These are phyloP conservation scores for Reutealis trisperma DNA, from an alignment of 345 rosid genomes.

Conservation along the genomic window DNA sequence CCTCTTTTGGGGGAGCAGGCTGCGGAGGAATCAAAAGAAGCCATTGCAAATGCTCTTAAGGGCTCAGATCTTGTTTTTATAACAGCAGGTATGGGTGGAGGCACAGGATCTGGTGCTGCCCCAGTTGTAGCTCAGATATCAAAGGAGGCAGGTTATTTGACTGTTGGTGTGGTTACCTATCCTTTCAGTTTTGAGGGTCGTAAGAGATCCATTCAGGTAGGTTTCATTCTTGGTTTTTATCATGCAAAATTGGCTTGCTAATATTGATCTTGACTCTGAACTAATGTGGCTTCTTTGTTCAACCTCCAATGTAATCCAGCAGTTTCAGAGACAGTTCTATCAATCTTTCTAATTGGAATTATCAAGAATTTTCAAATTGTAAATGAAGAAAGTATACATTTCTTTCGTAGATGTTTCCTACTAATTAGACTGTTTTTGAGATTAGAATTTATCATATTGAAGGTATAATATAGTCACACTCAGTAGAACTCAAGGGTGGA, in stretches of 20 bases:
- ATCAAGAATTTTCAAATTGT: neutral
- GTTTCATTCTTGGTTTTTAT: constrained; percentile 18
- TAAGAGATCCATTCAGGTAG: constrained; percentile 86
- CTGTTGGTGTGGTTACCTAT: constrained; percentile 98
- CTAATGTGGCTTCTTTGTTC: neutral
- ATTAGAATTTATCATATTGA: neutral
- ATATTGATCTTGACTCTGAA: neutral
- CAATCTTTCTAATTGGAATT: neutral
- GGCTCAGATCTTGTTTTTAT: constrained; percentile 99
- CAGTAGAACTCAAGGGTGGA: neutral
- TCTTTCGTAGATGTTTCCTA: neutral
- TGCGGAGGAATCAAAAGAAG: constrained; percentile 95
- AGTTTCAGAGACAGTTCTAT: neutral
- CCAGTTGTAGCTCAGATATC: constrained; percentile 94
- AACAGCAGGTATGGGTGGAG: constrained; percentile 99
- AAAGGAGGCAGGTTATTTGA: constrained; percentile 89
- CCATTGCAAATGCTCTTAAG: constrained; percentile 83
- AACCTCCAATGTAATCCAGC: neutral
- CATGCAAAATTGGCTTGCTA: neutral
- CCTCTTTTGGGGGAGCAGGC: constrained; percentile 97
- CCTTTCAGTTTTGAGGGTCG: constrained; percentile 99
- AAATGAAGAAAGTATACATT: neutral
- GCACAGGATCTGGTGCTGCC: constrained; percentile 99
- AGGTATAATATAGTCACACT: neutral
- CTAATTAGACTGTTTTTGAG: neutral